Base-by-base conservation (phyloP, 1,284 basidiomycete species). In the Ganoderma lingzhi region DNA sequence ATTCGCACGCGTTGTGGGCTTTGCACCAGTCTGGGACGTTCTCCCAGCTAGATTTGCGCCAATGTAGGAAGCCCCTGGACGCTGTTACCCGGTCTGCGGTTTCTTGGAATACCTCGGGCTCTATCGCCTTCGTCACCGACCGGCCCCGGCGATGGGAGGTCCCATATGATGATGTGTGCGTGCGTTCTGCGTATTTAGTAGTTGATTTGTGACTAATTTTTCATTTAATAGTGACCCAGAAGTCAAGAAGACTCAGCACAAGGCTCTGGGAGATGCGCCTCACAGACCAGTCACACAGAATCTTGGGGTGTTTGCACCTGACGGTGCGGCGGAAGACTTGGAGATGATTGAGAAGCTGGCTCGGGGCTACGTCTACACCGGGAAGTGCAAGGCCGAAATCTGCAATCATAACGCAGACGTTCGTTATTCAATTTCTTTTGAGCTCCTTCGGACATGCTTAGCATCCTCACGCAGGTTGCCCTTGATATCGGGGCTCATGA, bases 91-190 rank as follows among this genome's bases (percentile, higher is more conserved):
- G 93, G 10, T 86, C 88, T 3, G 85, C 92, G 0, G 76, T 89
- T 10, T 84, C 90, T 0, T 96, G 94, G 93, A 89, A 90, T 64
- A 84, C 86, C 0, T 83, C 85, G 53, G 93, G 93, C 0, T 86
- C 91, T 6, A 78, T 96, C 42, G 85, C 89, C 1, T 95, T 95
- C 73, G 90, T 92, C 5, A 78, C 88, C 1, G 93, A 94, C 70
- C 81, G 82, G 23, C 85, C 85, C 65, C 78, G 79, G 28, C 78
- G 78, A 41, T 93, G 90, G 82, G 94, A 96, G 75, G 80, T 93
- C 0, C 95, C 95, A 0, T 96, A 93, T 74, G 95, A 96, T 74
- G 95, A 96, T 76, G 77, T 93, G 94, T 95, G 76, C 76, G 91
- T 82, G 3, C 15, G 9, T 0, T 59, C 8, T 41, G 19, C 0